Evolutionary conservation across 805 yeast genomes (phyloP).

Genomic region (Starmerella cellae): DNA sequence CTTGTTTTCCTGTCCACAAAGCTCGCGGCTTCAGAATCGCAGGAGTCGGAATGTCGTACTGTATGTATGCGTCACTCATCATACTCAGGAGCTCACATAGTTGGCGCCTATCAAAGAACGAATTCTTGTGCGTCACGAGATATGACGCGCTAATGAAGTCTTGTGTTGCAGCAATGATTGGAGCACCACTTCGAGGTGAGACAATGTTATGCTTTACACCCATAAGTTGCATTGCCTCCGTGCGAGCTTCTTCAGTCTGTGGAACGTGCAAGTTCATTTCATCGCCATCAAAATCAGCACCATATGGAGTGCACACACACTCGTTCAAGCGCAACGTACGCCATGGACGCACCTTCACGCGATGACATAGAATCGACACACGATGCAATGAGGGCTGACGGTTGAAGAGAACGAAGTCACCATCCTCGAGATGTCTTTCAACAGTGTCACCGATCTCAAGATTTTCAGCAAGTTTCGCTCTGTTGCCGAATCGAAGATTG

Average conservation of each 20-base stretch:
- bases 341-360: slow-evolving; percentile 95
- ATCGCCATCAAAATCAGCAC: slow-evolving; percentile 99
- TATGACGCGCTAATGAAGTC: slow-evolving; percentile 97
- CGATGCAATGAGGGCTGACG: slow-evolving; percentile 97
- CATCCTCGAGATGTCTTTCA: slow-evolving; percentile 94
- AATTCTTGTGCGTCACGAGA: slow-evolving; percentile 81
- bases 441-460: slow-evolving; percentile 82
- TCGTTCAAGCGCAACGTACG: slow-evolving; percentile 92
- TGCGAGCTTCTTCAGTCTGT: slow-evolving; percentile 96
- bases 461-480: slow-evolving; percentile 59
- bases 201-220: slow-evolving; percentile 90
- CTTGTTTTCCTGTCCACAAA: slow-evolving; percentile 96
- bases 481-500: slow-evolving; percentile 79
- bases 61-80: slow-evolving; percentile 88
- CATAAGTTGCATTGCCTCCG: slow-evolving; percentile 97
- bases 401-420: slow-evolving; percentile 88
- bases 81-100: slow-evolving; percentile 71
- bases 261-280: slow-evolving; percentile 99
- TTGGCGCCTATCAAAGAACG: slow-evolving; percentile 78
- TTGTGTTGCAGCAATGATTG: slow-evolving; percentile 98
- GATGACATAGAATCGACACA: slow-evolving; percentile 84
- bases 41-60: slow-evolving; percentile 93
- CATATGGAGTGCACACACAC: slow-evolving; percentile 98
- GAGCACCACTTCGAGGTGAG: slow-evolving; percentile 97
- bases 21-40: slow-evolving; percentile 76